Conservation (phyloP, 2,329 filamentous ascomycete genomes). For the Didymella sp. region DNA sequence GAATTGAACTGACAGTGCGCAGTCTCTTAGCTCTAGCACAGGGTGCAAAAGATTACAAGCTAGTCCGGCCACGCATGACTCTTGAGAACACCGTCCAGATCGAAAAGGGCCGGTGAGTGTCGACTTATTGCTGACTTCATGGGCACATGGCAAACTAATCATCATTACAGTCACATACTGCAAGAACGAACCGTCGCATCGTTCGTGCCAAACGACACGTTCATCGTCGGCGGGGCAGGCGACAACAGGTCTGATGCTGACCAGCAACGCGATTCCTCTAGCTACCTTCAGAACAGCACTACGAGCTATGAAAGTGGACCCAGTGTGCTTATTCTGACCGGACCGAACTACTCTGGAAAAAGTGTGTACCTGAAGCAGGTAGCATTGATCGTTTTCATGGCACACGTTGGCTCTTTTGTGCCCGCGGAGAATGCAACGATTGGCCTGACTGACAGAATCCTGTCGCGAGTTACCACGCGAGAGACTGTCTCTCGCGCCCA, state of each 20-base stretch:
- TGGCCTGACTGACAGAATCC: slow-evolving; percentile 89
- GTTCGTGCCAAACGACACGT: slow-evolving; percentile 83
- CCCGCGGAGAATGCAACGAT: slow-evolving; percentile 78
- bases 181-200: slow-evolving; percentile 82
- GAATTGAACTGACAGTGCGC: slow-evolving; percentile 25
- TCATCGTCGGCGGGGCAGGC: slow-evolving; percentile 65
- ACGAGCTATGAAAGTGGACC: slow-evolving; percentile 50
- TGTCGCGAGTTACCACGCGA: slow-evolving; percentile 82
- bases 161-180: slow-evolving; percentile 69
- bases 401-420: slow-evolving; percentile 89
- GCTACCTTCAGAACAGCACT: neutral
- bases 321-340: slow-evolving; percentile 82
- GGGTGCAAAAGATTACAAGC: slow-evolving; percentile 76
- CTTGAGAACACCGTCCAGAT: slow-evolving; percentile 75
- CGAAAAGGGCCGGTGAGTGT: slow-evolving; percentile 69
- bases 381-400: slow-evolving; percentile 88
- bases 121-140: too few relatives aligned
- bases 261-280: neutral
- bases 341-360: slow-evolving; percentile 96
- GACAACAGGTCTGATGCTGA: slow-evolving; percentile 8
- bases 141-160: neutral
- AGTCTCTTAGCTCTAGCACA: slow-evolving; percentile 80
- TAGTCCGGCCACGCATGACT: slow-evolving; percentile 73
- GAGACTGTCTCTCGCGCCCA: slow-evolving; percentile 70
- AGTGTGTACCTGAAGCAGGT: slow-evolving; percentile 95